Evolutionary conservation across 805 yeast species (phyloP).

Genomic region (Kodamaea neixiangensis): DNA sequence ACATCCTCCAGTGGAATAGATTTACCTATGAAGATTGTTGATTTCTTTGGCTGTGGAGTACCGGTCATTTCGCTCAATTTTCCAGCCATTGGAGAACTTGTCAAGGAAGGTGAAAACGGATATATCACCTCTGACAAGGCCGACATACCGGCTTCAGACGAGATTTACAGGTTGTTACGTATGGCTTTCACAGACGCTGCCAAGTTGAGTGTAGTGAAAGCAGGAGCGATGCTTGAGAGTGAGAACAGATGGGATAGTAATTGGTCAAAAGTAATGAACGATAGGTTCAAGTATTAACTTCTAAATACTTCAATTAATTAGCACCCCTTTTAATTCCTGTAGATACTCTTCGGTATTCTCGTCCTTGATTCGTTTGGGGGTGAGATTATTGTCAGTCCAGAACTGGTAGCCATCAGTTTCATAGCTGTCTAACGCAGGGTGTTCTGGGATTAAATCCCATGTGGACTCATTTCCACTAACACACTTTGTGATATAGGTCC

Average conservation of each 20-base stretch:
- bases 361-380: slow-evolving; percentile 29
- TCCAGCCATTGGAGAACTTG: slow-evolving; percentile 77
- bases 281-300: slow-evolving; percentile 18
- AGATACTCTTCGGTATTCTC: slow-evolving; percentile 27
- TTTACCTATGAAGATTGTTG: slow-evolving; percentile 95
- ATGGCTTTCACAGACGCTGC: slow-evolving; percentile 30
- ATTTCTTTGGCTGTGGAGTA: slow-evolving; percentile 92
- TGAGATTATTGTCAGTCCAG: slow-evolving; percentile 42
- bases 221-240: slow-evolving; percentile 78
- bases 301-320: neutral
- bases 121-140: slow-evolving; percentile 36
- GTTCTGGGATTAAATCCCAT: slow-evolving; percentile 57
- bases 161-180: slow-evolving; percentile 26
- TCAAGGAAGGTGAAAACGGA: slow-evolving; percentile 71
- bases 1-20: slow-evolving; percentile 91
- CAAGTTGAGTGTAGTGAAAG: slow-evolving; percentile 45
- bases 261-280: slow-evolving; percentile 58
- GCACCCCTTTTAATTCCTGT: slow-evolving; percentile 31
- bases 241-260: slow-evolving; percentile 68
- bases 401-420: slow-evolving; percentile 48
- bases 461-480: slow-evolving; percentile 20
- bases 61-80: slow-evolving; percentile 84
- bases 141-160: slow-evolving; percentile 19
- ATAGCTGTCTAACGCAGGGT: slow-evolving; percentile 43
- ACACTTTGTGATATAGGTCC: slow-evolving; percentile 47